Evolutionary conservation across 768 basidiomycete species (phyloP).

Genomic region (Termitomyces sp.): DNA sequence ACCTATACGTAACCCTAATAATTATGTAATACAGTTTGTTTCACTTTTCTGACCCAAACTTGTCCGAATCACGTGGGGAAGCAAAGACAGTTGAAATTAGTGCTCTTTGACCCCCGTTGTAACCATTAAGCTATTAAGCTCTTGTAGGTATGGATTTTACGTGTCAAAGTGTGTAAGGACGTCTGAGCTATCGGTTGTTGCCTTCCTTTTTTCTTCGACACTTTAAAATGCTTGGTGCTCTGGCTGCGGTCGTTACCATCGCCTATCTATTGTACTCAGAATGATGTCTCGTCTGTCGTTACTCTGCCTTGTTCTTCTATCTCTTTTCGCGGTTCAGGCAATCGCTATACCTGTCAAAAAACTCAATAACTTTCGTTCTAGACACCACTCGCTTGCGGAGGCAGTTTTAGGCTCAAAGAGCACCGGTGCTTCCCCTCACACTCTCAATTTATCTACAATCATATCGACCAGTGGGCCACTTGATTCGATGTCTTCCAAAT

Average conservation of each 20-base stretch:
- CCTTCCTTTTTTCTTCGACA: neutral
- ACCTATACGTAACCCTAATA: too few species aligned
- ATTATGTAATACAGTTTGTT: too few species aligned
- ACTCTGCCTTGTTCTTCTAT: constrained; percentile 8
- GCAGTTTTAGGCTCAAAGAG: neutral
- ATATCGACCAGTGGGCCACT: neutral
- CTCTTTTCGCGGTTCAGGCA: constrained; percentile 8
- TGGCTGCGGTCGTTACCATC: constrained; percentile 10
- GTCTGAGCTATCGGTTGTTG: neutral
- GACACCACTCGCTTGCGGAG: neutral
- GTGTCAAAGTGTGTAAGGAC: neutral
- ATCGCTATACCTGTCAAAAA: constrained; percentile 10
- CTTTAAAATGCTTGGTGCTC: neutral
- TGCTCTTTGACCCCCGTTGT: too few species aligned
- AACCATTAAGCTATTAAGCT: neutral
- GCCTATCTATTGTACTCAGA: neutral
- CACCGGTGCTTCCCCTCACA: neutral
- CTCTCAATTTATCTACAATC: neutral
- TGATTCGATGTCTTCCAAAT: neutral
- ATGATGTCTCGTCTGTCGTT: constrained; percentile 10
- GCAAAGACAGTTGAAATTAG: too few species aligned
- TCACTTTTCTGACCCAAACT: too few species aligned
- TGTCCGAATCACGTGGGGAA: too few species aligned
- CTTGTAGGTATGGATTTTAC: neutral
- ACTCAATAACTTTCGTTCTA: neutral